Evolutionary conservation across 345 rosid species (phyloP), one percentile per base, ranked within the genome.

Genomic region (Euphorbia peplus): DNA sequence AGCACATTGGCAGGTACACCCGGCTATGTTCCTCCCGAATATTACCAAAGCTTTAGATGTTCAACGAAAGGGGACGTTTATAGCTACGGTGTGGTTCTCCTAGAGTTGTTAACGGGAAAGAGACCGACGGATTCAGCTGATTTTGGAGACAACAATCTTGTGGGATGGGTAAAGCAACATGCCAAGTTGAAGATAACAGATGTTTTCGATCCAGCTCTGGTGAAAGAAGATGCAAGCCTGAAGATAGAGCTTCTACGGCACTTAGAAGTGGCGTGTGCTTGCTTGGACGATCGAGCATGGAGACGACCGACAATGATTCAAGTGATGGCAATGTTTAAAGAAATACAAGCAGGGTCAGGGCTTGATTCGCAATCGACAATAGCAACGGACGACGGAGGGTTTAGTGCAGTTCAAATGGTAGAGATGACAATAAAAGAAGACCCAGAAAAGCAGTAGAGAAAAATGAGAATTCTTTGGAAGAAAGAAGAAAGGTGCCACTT

Each of bases 1-100:
- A 91, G 98, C 81, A 92, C 99, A n/a, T 75, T 95, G 60, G 98
- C 98, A 0, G 99, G 99, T 63, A 95, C 99, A 1, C 99, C 99
- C 0, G 99, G 99, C 18, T 95, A 95, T 53, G 99, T 95, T 16
- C 99, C 99, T 64, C 99, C 99, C 0, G 99, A 95, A 25, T 91
- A 95, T 75, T 95, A 90, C 79, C 99, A 95, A 67, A 88, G 96
- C 80, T 95, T 90, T 74, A 80, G 87, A 70, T 90, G 97, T 73
- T 84, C 96, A n/a, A 87, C 91, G 0, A 87, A 71, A 79, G 99
- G 99, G 8, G 99, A 95, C 61, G 99, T 95, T 24, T 95, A 95
- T 70, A 95, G 99, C 72, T 95, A 83, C 12, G 99, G 98, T 2
- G 99, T 95, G 8, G 99, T 95, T 18, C 78, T 95, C 59, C 90